Base-by-base conservation (phyloP, 148 eudicot genomes). In the Rhododendron kiyosumense region DNA sequence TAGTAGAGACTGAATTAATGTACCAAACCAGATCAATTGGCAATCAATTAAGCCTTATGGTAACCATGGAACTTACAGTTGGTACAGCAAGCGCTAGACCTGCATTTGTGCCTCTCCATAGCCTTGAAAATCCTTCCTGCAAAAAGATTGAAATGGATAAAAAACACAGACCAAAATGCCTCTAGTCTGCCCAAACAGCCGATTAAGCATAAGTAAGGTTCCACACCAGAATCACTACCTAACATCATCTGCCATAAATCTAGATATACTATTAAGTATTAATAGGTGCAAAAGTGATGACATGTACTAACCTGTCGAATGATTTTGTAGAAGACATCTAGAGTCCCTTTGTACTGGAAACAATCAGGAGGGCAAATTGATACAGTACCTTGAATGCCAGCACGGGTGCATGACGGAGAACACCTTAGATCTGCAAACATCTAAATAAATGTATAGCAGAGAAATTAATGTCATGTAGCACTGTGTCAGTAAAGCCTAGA, bases 31-130 rank as follows among this genome's bases (percentile, higher is more conserved):
- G 24, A 77, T 52, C 9, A 65, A 51, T 36, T 28, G 7, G 75
- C 41, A 82, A 76, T 65, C 45, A 57, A 82, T 82, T 3, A 7
- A 46, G 22, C 41, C 43, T 24, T 15, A 59, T 22, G 65, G 59
- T 15, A 76, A 84, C 79, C 51, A 85, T 85, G 77, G 79, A 86
- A 87, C 94, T 91, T 87, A 97, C 99, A 91, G 98, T 97, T 81
- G 99, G 99, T 57, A 97, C 81, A 84, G 99, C 99, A 83, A 97
- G 88, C 51, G 98, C 98, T 77, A 97, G 91, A 63, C 94, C 95
- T 63, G 98, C 99, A 92, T 94, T 95, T 85, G 99, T 97, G 86
- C 99, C 99, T 91, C 98, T 93, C 98, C 99, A 97, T 65, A 97
- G 90, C 84, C 94, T 94, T 49, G 89, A 84, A 79, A 95, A 36